Conservation (phyloP, 1,284 basidiomycete genomes). For the Calocybe gambosa region DNA sequence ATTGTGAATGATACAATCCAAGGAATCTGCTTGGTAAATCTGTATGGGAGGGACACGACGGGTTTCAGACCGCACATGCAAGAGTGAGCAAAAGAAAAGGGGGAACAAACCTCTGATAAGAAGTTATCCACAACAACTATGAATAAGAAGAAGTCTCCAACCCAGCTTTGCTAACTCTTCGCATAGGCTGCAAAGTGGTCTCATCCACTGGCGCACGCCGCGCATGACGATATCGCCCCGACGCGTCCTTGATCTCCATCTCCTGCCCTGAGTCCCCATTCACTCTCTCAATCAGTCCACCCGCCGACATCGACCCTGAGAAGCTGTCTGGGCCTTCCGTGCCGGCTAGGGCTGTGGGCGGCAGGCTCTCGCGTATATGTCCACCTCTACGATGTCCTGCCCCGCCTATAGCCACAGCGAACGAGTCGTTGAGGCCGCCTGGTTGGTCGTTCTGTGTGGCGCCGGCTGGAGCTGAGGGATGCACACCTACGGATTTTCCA, state of each 20-base stretch:
- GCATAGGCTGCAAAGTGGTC: conserved; percentile 77
- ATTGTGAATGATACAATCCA: not conserved
- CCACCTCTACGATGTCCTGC: conserved; percentile 36
- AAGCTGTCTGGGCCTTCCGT: conserved; percentile 16
- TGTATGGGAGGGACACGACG: too few species aligned
- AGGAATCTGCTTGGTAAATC: too few species aligned
- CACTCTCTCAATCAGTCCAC: conserved; percentile 30
- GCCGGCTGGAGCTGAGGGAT: conserved; percentile 31
- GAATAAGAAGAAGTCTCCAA: conserved; percentile 52
- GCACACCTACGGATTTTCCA: conserved; percentile 73
- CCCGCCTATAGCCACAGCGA: conserved; percentile 32
- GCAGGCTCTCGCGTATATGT: conserved; percentile 71
- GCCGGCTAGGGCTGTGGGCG: conserved; percentile 36
- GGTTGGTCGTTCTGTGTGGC: conserved; percentile 21
- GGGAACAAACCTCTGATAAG: not conserved
- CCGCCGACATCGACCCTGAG: conserved; percentile 32
- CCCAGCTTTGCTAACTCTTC: conserved; percentile 86
- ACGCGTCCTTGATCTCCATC: conserved; percentile 77
- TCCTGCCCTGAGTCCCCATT: conserved; percentile 67
- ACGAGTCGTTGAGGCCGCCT: conserved; percentile 29
- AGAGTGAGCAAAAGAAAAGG: too few species aligned
- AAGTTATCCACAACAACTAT: conserved; percentile 8
- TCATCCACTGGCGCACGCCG: conserved; percentile 81
- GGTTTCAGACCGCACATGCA: too few species aligned
- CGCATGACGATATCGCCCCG: conserved; percentile 79